Evolutionary conservation across 768 basidiomycete species (phyloP), one percentile per base, ranked within the genome.

Genomic region (Filobasidium floriforme): DNA sequence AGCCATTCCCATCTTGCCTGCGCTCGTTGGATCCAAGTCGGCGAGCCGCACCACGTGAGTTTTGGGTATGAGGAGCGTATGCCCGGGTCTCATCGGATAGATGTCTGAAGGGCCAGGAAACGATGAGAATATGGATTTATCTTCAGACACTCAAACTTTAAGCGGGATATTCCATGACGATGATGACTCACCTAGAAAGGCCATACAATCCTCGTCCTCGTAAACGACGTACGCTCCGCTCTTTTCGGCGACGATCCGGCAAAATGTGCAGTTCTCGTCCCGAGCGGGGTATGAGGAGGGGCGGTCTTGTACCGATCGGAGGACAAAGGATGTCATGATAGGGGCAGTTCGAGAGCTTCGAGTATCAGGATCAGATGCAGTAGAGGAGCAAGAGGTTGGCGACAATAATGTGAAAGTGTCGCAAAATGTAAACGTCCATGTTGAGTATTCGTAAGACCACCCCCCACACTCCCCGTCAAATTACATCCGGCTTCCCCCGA

Each of bases 51-150:
- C 57, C 24, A 57, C 61, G 60, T 70, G 69, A 40, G 46, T 28
- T 40, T 70, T 70, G 15, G 69, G 69, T 19, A 70, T 62, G 29
- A 70, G 52, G 26, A 70, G 63, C 4, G 69, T 67, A 41, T 70
- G 69, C 2, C 66, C 69, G 9, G 62, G 40, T 43, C 69, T 46
- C 43, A 70, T 32, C 5, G 69, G 69, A 37, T 67, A 67, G 40
- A 70, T 70, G 46, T 70, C 69, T 70, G 15, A 11, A 32, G 10
- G 37, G 10, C 3, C 9, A 4, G 11, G 10, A 37, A 12, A 12
- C 2, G 46, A 49, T 3, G 46, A 18, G 46, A 49, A 22, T 3
- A 22, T 15, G 46, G 12, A 14, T 5, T 49, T 49, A 43, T 14
- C 18, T 7, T 2, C 18, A 22, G 5, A 32, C 28, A 32, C 18